Conservation (phyloP, 1,139 yeast genomes). For the Trichomonascaceae sp. region DNA sequence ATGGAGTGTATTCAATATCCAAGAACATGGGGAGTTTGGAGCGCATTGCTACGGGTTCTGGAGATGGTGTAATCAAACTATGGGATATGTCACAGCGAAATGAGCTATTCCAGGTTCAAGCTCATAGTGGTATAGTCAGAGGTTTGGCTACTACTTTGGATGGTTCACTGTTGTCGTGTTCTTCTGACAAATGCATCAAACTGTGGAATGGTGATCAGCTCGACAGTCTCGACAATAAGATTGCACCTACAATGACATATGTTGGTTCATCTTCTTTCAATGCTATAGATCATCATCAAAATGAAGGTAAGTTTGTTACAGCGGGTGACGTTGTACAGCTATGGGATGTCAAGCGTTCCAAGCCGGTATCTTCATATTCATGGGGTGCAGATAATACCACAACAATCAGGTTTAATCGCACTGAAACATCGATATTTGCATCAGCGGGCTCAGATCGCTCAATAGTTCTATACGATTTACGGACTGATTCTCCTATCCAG, state of each 20-base stretch:
- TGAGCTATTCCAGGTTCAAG: conserved; percentile 72
- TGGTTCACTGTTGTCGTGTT: conserved; percentile 70
- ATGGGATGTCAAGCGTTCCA: conserved; percentile 81
- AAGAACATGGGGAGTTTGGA: conserved; percentile 65
- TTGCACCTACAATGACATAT: conserved; percentile 54
- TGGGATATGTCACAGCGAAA: conserved; percentile 80
- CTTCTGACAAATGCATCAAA: conserved; percentile 85
- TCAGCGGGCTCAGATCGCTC: conserved; percentile 92
- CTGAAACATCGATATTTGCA: conserved; percentile 85
- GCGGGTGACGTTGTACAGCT: conserved; percentile 86
- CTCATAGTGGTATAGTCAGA: conserved; percentile 85
- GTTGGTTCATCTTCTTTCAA: conserved; percentile 80
- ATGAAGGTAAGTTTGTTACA: conserved; percentile 72
- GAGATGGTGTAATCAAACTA: conserved; percentile 89
- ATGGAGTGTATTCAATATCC: conserved; percentile 89
- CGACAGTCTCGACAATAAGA: conserved; percentile 6
- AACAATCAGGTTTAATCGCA: conserved; percentile 78
- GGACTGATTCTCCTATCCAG: conserved; percentile 91
- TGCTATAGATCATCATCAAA: conserved; percentile 79
- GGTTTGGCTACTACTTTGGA: conserved; percentile 79
- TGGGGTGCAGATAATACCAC: conserved; percentile 96
- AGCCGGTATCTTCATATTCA: conserved; percentile 68
- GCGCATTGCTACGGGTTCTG: conserved; percentile 84
- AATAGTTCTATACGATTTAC: conserved; percentile 78
- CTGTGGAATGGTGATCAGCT: conserved; percentile 55